A percentile compares a stretch with the other conserved stretches of the same genome.
Conservation (phyloP, 352 stramenopile species). For the Phytophthora uliginosa region DNA sequence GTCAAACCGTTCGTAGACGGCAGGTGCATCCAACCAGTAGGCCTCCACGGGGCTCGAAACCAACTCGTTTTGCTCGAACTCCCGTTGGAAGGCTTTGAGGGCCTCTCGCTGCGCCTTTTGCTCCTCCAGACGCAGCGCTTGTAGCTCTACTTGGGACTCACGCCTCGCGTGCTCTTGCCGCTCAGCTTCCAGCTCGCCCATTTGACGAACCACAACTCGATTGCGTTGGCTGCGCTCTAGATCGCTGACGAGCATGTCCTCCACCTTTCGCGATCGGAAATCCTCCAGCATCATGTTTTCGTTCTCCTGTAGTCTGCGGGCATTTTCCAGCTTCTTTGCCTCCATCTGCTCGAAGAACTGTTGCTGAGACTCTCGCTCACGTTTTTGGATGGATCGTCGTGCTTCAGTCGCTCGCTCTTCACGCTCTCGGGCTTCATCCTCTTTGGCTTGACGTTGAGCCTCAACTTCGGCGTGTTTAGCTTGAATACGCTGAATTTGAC, state of each 20-base stretch:
- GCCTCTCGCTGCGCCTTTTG: conserved; percentile 66
- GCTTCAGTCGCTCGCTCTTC: conserved; percentile 50
- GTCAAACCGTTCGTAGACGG: conserved; percentile 51
- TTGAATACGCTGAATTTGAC: conserved; percentile 20
- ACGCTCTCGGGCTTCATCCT: conserved; percentile 51
- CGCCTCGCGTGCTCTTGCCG: conserved; percentile 56
- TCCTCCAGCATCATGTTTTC: conserved; percentile 71
- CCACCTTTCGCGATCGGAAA: conserved; percentile 53
- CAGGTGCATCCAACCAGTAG: conserved; percentile 59
- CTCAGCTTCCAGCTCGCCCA: conserved; percentile 61
- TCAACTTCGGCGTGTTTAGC: conserved; percentile 45
- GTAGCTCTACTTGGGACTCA: conserved; percentile 54
- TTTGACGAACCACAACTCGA: conserved; percentile 44
- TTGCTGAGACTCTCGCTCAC: conserved; percentile 55
- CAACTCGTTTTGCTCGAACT: conserved; percentile 77
- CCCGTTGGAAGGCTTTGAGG: conserved; percentile 63
- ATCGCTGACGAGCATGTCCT: conserved; percentile 42
- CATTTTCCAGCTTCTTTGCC: conserved; percentile 50
- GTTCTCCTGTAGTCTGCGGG: conserved; percentile 50
- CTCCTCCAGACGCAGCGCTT: conserved; percentile 51
- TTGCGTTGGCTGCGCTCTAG: conserved; percentile 51
- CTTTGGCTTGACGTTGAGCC: conserved; percentile 28
- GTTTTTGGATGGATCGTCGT: conserved; percentile 46
- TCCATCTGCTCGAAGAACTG: conserved; percentile 77
- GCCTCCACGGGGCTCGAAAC: conserved; percentile 68